These are phyloP conservation scores for Chenopodium berlandieri DNA, from an alignment of 148 eudicot species.

Conservation along the genomic window DNA sequence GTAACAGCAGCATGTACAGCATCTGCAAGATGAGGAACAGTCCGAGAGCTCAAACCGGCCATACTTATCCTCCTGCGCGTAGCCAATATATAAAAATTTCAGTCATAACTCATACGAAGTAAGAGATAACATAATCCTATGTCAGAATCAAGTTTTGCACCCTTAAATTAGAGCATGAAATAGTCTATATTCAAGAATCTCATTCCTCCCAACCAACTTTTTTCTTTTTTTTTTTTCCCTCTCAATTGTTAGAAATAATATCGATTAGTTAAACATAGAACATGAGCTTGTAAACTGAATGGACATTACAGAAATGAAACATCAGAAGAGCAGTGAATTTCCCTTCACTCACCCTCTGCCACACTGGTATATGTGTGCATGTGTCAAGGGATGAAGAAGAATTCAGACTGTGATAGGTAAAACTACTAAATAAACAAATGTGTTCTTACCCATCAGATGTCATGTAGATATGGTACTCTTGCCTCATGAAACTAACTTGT, in stretches of 20 bases:
- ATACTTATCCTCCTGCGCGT: conserved; percentile 90
- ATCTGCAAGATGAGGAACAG: conserved; percentile 88
- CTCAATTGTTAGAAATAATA: no score
- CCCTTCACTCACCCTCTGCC: neutral
- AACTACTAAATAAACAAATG: neutral
- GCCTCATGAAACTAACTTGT: conserved; percentile 46
- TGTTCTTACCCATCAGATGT: conserved; percentile 51
- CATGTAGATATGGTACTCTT: conserved; percentile 54
- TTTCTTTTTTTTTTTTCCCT: no score
- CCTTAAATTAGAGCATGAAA: neutral
- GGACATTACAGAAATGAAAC: neutral
- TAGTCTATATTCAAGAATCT: neutral
- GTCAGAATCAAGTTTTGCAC: neutral
- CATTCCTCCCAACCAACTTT: neutral
- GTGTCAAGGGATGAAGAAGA: neutral
- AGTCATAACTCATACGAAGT: neutral
- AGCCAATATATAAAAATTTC: neutral
- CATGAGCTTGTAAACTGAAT: no score
- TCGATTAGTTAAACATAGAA: no score
- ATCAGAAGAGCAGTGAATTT: neutral
- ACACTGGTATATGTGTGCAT: neutral
- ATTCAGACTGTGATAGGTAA: neutral
- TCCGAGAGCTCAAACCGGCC: conserved; percentile 94
- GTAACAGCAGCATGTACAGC: conserved; percentile 96
- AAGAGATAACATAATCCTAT: neutral